phyloP scores from a whole-genome alignment of 129 eudicot species.

The Chrysanthemum makinoi region DNA sequence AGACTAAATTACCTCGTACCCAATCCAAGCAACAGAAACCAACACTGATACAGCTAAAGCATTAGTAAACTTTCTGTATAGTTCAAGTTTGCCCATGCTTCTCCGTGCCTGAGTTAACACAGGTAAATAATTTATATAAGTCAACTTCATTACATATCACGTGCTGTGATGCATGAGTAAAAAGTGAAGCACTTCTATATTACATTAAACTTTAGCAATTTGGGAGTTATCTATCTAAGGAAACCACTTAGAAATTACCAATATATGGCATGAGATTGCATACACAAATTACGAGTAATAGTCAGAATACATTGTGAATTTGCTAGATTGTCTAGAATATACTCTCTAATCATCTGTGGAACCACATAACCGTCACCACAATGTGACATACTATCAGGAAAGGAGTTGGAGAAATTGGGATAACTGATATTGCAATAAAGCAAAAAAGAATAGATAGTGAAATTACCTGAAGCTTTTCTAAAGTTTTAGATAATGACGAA shows the following conservation, averaged over 20 bases:
- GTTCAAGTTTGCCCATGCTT: slow-evolving; percentile 88
- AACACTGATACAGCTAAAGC: slow-evolving; percentile 77
- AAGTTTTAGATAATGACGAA: slow-evolving; percentile 73
- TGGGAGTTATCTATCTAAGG: neutral
- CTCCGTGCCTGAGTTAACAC: slow-evolving; percentile 53
- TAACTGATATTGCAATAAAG: slow-evolving; percentile 8
- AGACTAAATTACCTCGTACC: slow-evolving; percentile 68
- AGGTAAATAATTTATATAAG: slow-evolving; percentile 17
- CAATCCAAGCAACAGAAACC: slow-evolving; percentile 93
- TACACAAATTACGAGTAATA: neutral
- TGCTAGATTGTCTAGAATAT: neutral
- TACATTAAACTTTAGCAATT: slow-evolving; percentile 6
- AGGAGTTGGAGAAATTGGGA: neutral
- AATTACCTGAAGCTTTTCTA: slow-evolving; percentile 92
- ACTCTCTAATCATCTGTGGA: too few relatives aligned
- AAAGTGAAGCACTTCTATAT: slow-evolving; percentile 10
- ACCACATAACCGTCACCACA: neutral
- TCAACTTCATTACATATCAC: slow-evolving; percentile 12
- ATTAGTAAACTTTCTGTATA: slow-evolving; percentile 82
- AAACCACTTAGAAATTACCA: neutral
- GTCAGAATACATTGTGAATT: neutral
- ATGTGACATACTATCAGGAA: neutral
- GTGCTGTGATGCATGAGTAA: slow-evolving; percentile 17
- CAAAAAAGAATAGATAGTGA: slow-evolving; percentile 21
- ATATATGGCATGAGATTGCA: neutral